These are phyloP conservation scores for Diaporthe eres DNA, from an alignment of 2,329 filamentous ascomycete species.

Conservation along the genomic window DNA sequence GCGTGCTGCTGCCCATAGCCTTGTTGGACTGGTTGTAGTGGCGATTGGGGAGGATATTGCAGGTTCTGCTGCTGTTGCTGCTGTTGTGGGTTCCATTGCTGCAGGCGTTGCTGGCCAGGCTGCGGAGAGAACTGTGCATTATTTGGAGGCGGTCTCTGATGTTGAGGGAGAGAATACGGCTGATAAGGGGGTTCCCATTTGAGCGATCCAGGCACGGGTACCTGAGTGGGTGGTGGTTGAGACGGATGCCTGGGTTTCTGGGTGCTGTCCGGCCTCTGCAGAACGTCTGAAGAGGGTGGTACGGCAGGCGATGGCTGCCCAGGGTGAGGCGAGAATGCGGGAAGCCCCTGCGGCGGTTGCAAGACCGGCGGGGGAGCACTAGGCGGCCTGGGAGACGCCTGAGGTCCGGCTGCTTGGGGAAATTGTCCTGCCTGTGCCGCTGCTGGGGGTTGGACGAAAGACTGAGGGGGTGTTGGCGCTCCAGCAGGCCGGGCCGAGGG, in stretches of 20 bases:
- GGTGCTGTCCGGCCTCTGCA: constrained; percentile 52
- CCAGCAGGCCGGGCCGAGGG: constrained; percentile 30
- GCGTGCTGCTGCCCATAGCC: constrained; percentile 21
- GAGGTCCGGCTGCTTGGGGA: constrained; percentile 17
- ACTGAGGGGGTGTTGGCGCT: constrained; percentile 32
- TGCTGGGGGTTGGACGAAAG: constrained; percentile 25
- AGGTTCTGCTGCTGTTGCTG: constrained; percentile 1
- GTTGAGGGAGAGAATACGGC: constrained; percentile 45
- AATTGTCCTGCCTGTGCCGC: constrained; percentile 21
- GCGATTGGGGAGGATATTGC: constrained; percentile 42
- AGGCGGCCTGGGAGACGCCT: constrained; percentile 31
- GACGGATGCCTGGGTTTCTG: constrained; percentile 49
- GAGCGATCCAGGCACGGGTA: constrained; percentile 50
- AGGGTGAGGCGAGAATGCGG: constrained; percentile 49
- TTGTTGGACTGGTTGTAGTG: constrained; percentile 40
- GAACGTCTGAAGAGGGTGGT: constrained; percentile 47
- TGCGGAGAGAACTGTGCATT: constrained; percentile 35
- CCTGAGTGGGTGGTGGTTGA: constrained; percentile 45
- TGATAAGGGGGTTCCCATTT: constrained; percentile 61
- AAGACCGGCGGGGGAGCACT: constrained; percentile 51
- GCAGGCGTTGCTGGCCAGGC: constrained; percentile 34
- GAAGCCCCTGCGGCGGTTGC: constrained; percentile 55
- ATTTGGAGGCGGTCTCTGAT: constrained; percentile 36
- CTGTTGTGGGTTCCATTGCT: constrained; percentile 35
- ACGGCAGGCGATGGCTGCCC: constrained; percentile 46